Evolutionary conservation across 2,329 filamentous ascomycete species (phyloP).

Genomic region (Trichoderma polysporum): DNA sequence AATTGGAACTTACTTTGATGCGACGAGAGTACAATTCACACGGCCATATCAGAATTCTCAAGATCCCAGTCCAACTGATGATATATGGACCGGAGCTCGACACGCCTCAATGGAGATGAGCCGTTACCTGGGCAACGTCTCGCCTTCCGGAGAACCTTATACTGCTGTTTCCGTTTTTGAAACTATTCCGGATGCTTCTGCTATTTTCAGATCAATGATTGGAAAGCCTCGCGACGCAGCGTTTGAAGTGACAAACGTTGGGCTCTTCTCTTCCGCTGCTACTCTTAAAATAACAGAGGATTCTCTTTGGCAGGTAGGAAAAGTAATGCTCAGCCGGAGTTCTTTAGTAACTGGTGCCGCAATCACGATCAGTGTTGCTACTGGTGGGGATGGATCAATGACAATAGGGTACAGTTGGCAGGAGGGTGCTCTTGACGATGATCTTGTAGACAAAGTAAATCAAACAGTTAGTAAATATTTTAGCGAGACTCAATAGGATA

Average conservation of each 20-base stretch:
- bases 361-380: conserved; percentile 40
- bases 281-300: conserved; percentile 10
- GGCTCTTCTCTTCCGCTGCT: conserved; percentile 31
- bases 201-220: conserved; percentile 37
- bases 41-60: background rate
- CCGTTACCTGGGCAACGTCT: background rate
- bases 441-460: background rate
- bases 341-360: conserved; percentile 38
- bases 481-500: background rate
- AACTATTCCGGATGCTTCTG: conserved; percentile 40
- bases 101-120: background rate
- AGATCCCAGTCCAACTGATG: background rate
- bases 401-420: conserved; percentile 43
- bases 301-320: conserved; percentile 31
- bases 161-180: conserved; percentile 23
- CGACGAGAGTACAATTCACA: background rate
- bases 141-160: background rate
- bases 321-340: conserved; percentile 47
- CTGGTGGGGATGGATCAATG: conserved; percentile 45
- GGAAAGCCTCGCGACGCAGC: conserved; percentile 39
- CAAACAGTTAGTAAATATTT: background rate
- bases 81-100: background rate
- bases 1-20: background rate
- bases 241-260: conserved; percentile 49
- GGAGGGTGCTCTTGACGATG: conserved; percentile 29